phyloP scores from a whole-genome alignment of 2,329 filamentous ascomycete genomes.

The Fusarium veterinarium region DNA sequence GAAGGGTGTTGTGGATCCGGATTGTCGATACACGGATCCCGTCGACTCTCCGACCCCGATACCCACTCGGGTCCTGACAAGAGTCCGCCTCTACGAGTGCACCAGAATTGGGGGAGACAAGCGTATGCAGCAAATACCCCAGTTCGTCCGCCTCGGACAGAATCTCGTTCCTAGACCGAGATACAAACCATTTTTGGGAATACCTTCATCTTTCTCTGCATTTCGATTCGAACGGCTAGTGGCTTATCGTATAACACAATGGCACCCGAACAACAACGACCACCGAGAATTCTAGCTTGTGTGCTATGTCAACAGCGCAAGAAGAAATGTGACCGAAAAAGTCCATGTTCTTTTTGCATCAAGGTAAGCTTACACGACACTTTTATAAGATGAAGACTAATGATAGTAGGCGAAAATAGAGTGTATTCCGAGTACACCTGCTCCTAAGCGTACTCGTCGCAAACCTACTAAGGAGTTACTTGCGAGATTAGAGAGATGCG shows the following conservation, averaged over 20 bases:
- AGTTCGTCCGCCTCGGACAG: constrained; percentile 7
- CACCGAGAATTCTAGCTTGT: constrained; percentile 27
- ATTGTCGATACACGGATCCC: constrained; percentile 17
- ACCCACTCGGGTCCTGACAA: constrained; percentile 15
- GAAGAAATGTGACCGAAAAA: constrained; percentile 37
- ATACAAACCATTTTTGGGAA: constrained; percentile 1
- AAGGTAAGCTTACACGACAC: constrained; percentile 11
- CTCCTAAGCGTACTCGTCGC: constrained; percentile 31
- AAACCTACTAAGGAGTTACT: constrained; percentile 34
- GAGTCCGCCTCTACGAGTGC: constrained; percentile 10
- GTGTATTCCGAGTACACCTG: constrained; percentile 34
- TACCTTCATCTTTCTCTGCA: background rate
- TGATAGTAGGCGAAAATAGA: constrained; percentile 16
- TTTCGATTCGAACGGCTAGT: background rate
- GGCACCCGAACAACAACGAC: constrained; percentile 19
- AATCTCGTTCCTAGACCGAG: background rate
- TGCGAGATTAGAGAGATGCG: constrained; percentile 27
- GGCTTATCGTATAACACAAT: background rate
- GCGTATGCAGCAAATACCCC: constrained; percentile 28
- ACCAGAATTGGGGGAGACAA: background rate
- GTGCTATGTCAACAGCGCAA: constrained; percentile 37
- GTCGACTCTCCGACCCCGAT: constrained; percentile 31
- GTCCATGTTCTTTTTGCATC: constrained; percentile 34
- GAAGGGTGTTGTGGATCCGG: constrained; percentile 18
- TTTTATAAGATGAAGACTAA: background rate